Evolutionary conservation across 2,329 filamentous ascomycete genomes (phyloP).

Genomic region (Exutisphaerella laricina): DNA sequence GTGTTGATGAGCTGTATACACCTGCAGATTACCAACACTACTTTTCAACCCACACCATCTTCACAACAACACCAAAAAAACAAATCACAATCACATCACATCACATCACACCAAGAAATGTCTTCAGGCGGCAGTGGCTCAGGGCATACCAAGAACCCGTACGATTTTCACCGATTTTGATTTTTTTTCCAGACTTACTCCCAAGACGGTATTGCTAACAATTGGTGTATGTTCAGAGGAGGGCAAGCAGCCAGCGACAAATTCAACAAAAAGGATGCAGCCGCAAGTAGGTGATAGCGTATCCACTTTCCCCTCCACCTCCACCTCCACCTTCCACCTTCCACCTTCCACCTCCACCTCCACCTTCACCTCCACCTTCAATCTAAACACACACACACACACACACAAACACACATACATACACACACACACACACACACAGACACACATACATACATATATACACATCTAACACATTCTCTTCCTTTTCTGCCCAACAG

Average conservation of each 20-base stretch:
- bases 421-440: too few relatives aligned
- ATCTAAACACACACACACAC: too few relatives aligned
- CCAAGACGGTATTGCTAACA: too few relatives aligned
- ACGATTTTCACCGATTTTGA: too few relatives aligned
- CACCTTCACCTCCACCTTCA: too few relatives aligned
- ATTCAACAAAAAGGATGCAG: conserved; percentile 33
- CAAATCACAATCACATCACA: neutral
- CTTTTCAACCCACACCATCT: neutral
- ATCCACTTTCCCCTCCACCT: conserved; percentile 20
- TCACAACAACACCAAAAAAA: neutral
- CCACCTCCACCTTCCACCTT: neutral
- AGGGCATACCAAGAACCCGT: conserved; percentile 23
- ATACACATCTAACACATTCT: neutral
- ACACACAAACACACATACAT: too few relatives aligned
- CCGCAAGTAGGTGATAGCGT: neutral
- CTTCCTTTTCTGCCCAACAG: conserved; percentile 11
- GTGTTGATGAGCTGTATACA: too few relatives aligned
- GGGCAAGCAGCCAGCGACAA: conserved; percentile 31
- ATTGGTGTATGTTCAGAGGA: too few relatives aligned
- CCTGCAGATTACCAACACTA: neutral
- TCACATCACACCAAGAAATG: neutral
- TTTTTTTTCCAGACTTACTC: too few relatives aligned
- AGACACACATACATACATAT: too few relatives aligned
- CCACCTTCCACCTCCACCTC: too few relatives aligned
- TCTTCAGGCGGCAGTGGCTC: neutral